Conservation (phyloP, 352 stramenopile species). For the Globisporangium viniferum region DNA sequence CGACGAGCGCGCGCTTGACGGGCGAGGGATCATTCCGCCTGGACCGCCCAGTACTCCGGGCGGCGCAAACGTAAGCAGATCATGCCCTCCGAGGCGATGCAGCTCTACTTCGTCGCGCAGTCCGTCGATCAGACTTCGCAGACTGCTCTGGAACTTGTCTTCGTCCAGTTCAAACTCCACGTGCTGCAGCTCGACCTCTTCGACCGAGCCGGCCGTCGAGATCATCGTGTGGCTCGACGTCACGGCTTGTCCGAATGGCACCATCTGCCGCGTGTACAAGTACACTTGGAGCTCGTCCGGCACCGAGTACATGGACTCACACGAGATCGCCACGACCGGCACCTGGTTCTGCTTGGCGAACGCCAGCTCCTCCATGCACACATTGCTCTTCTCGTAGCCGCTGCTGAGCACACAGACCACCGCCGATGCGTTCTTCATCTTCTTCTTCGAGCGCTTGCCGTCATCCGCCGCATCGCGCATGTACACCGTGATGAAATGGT, state of each 20-base stretch:
- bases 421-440: constrained; percentile 64
- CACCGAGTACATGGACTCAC: constrained; percentile 42
- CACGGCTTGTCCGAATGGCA: constrained; percentile 65
- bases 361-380: constrained; percentile 80
- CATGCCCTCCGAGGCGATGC: constrained; percentile 37
- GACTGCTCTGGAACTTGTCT: constrained; percentile 56
- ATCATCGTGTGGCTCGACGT: constrained; percentile 37
- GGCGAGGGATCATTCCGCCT: constrained; percentile 10
- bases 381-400: constrained; percentile 53
- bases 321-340: constrained; percentile 70
- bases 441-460: constrained; percentile 37
- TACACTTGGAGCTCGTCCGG: constrained; percentile 77
- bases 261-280: constrained; percentile 75
- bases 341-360: constrained; percentile 70
- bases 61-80: constrained; percentile 16
- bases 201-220: constrained; percentile 16
- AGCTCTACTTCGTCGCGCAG: constrained; percentile 77
- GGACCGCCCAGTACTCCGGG: constrained; percentile 20
- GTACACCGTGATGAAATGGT: constrained; percentile 72
- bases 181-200: constrained; percentile 20
- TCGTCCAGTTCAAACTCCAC: constrained; percentile 60
- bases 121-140: constrained; percentile 69
- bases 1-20: constrained; percentile 15
- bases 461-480: constrained; percentile 54
- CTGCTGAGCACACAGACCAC: constrained; percentile 71